These are phyloP conservation scores for Ganoderma boninense DNA, from an alignment of 1,284 basidiomycete species.

Conservation along the genomic window DNA sequence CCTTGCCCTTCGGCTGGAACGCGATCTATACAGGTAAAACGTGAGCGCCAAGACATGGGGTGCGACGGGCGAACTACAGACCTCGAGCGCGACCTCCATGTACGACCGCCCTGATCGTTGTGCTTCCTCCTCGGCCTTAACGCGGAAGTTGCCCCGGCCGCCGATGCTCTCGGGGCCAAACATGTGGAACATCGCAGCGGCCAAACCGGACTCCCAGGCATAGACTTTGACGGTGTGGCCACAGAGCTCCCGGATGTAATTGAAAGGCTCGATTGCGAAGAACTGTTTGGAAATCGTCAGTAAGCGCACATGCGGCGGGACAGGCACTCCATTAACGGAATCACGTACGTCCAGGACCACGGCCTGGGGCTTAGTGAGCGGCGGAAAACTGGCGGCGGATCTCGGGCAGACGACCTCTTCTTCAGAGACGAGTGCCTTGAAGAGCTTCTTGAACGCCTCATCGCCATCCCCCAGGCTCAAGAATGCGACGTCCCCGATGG, in stretches of 20 bases:
- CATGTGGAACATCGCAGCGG: constrained; percentile 22
- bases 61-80: not conserved
- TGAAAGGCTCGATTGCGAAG: constrained; percentile 21
- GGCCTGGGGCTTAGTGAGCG: constrained; percentile 7
- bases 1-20: constrained; percentile 9
- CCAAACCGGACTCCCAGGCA: constrained; percentile 25
- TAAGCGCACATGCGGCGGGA: not conserved
- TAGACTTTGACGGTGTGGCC: constrained; percentile 26
- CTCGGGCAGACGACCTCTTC: not conserved
- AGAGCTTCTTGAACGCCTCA: not conserved
- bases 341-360: not conserved
- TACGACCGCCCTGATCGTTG: constrained; percentile 16
- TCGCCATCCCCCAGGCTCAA: not conserved
- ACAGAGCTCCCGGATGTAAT: constrained; percentile 9
- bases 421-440: constrained; percentile 5
- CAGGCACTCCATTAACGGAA: not conserved
- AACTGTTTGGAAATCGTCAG: constrained; percentile 18
- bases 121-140: constrained; percentile 27
- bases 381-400: not conserved
- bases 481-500: not conserved
- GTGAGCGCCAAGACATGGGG: not conserved
- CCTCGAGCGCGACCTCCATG: constrained; percentile 28
- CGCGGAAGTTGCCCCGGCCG: constrained; percentile 28
- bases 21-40: constrained; percentile 17
- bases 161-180: constrained; percentile 29